These are phyloP conservation scores for California macrophylla DNA, from an alignment of 441 rosid species.

Conservation along the genomic window DNA sequence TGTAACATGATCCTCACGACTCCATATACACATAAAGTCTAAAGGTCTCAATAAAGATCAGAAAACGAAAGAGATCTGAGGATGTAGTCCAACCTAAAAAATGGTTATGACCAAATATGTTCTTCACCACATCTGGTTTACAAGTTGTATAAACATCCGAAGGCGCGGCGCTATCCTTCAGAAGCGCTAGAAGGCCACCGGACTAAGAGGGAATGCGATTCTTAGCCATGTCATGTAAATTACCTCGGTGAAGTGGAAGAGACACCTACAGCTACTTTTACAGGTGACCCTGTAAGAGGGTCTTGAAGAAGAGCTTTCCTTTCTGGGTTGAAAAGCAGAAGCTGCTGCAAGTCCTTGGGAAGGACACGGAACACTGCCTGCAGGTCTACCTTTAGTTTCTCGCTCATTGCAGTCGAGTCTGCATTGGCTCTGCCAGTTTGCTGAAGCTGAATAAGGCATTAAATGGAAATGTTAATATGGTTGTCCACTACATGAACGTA, in stretches of 20 bases:
- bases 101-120: too few relatives aligned
- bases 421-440: conserved; percentile 35
- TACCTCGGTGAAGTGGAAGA: conserved; percentile 26
- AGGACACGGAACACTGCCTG: conserved; percentile 58
- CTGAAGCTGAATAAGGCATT: conserved; percentile 36
- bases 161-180: too few relatives aligned
- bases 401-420: conserved; percentile 37
- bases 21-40: too few relatives aligned
- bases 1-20: too few relatives aligned
- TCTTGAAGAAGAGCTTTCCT: conserved; percentile 58
- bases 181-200: too few relatives aligned
- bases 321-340: conserved; percentile 74
- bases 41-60: too few relatives aligned
- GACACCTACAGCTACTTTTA: conserved; percentile 17
- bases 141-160: too few relatives aligned
- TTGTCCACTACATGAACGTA: not conserved
- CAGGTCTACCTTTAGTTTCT: conserved; percentile 73
- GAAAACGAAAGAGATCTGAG: too few relatives aligned
- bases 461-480: not conserved
- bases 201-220: conserved; percentile 8
- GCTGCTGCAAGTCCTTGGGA: conserved; percentile 82
- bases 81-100: too few relatives aligned
- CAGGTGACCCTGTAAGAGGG: conserved; percentile 27
- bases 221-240: not conserved
- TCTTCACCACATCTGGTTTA: too few relatives aligned